Evolutionary conservation across 306 rosid species (phyloP).

Genomic region (Vigna unguiculata): DNA sequence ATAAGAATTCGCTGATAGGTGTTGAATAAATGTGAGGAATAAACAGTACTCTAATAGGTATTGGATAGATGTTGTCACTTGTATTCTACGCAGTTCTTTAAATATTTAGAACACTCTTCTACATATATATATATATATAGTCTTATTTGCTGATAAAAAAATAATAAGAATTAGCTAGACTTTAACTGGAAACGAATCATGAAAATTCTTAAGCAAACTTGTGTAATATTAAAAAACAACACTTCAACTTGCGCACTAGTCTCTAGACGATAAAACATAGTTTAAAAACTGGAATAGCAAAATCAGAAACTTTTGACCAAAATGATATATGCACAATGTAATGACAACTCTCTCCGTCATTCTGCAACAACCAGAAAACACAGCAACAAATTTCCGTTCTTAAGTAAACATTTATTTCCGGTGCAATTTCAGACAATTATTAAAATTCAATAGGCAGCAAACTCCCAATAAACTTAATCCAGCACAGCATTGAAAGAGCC

Average conservation of each 20-base stretch:
- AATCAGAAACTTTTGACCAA: slow-evolving; percentile 4
- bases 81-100: no score
- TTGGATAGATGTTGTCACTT: no score
- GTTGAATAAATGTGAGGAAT: no score
- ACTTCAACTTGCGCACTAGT: slow-evolving; percentile 15
- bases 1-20: slow-evolving; percentile 3
- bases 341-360: slow-evolving; percentile 7
- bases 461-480: background rate
- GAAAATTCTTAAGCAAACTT: slow-evolving; percentile 11
- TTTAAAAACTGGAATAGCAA: slow-evolving; percentile 13
- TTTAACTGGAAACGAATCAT: slow-evolving; percentile 27
- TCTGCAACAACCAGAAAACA: background rate
- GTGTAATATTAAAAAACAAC: background rate
- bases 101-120: no score
- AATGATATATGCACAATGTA: background rate
- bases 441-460: slow-evolving; percentile 19
- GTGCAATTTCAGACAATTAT: background rate
- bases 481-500: background rate
- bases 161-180: slow-evolving; percentile 22
- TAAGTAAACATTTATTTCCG: background rate
- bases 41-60: no score
- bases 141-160: no score
- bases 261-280: background rate
- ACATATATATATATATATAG: no score
- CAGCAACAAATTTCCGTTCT: background rate